A percentile compares a stretch with the other conserved stretches of the same genome.
Evolutionary conservation across 176 grass and related monocot genomes (phyloP).

Genomic region (Oryza glumipatula): DNA sequence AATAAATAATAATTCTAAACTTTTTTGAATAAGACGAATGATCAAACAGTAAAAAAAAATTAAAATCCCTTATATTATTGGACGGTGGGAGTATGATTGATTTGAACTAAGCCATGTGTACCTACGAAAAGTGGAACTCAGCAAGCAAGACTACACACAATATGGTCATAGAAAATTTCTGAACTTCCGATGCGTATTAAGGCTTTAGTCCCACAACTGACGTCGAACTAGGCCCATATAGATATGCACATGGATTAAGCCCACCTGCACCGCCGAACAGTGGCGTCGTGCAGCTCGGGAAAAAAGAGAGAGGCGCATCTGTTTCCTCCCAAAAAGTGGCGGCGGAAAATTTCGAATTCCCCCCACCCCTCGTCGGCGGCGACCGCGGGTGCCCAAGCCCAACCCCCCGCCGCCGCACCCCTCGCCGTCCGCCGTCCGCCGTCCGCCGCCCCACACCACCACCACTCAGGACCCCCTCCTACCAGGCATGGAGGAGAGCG

Average conservation of each 20-base stretch:
- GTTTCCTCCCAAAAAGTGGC: neutral
- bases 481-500: constrained; percentile 17
- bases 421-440: neutral
- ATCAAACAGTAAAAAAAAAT: no score
- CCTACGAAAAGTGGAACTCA: no score
- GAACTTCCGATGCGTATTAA: neutral
- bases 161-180: no score
- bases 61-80: no score
- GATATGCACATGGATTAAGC: neutral
- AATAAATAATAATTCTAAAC: no score
- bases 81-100: no score
- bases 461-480: neutral
- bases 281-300: neutral
- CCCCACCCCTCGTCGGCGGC: neutral
- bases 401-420: neutral
- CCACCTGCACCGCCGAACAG: neutral
- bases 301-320: neutral
- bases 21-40: no score
- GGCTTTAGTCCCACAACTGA: neutral
- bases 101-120: no score
- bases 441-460: neutral
- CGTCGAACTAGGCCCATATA: neutral
- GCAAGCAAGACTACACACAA: no score
- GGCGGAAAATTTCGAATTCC: neutral
- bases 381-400: neutral